A percentile compares a stretch with the other conserved stretches of the same genome.
Conservation (phyloP, 805 yeast species). For the Jamesozyma hellenica region DNA sequence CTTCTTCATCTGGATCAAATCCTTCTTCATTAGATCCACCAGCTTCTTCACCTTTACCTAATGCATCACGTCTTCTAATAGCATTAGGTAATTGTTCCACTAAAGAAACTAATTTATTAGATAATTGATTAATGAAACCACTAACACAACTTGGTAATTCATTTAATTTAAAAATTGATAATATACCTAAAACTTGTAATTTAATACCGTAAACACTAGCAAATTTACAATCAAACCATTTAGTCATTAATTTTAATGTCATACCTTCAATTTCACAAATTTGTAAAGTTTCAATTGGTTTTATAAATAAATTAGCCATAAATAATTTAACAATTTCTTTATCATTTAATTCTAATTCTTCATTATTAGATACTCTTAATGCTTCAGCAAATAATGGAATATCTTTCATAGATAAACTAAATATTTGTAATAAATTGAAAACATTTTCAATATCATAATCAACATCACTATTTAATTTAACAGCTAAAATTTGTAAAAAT, state of each 20-base stretch:
- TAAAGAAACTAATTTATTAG: slow-evolving; percentile 41
- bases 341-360: slow-evolving; percentile 30
- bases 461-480: slow-evolving; percentile 26
- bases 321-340: slow-evolving; percentile 47
- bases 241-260: slow-evolving; percentile 41
- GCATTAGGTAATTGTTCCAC: slow-evolving; percentile 65
- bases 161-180: slow-evolving; percentile 39
- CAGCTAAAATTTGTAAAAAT: slow-evolving; percentile 21
- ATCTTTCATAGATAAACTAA: slow-evolving; percentile 26
- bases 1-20: slow-evolving; percentile 27
- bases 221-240: slow-evolving; percentile 55
- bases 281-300: slow-evolving; percentile 46
- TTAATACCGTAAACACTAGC: slow-evolving; percentile 71
- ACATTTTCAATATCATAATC: slow-evolving; percentile 33
- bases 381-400: slow-evolving; percentile 23
- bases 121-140: slow-evolving; percentile 38
- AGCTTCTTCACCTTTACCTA: slow-evolving; percentile 41
- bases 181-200: slow-evolving; percentile 55
- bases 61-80: slow-evolving; percentile 50
- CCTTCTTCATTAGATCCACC: slow-evolving; percentile 16
- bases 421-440: slow-evolving; percentile 25
- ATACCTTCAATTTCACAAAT: slow-evolving; percentile 38
- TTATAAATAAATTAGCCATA: slow-evolving; percentile 52
- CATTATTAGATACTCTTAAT: slow-evolving; percentile 22
- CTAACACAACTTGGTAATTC: slow-evolving; percentile 31